Evolutionary conservation across 2,329 filamentous ascomycete species (phyloP), one percentile per base, ranked within the genome.

Genomic region (Zasmidium angulare): DNA sequence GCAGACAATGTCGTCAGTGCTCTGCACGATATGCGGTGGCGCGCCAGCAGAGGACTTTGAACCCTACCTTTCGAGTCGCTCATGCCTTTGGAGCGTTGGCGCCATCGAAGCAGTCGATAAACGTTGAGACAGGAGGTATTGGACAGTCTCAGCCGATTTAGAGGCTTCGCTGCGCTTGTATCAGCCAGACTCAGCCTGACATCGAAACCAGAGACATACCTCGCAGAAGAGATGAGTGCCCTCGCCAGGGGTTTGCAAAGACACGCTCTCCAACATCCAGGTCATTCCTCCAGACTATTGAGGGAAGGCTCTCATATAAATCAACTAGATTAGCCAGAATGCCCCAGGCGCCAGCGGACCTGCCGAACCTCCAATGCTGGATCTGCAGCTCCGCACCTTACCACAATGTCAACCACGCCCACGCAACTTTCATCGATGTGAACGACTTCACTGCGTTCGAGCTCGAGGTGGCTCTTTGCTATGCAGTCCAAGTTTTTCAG

Each of bases 401-500:
- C 46, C 24, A 50, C 1, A 46, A 55, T 10, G 40, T 54, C 46
- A 31, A 50, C 22, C 55, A 56, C 36, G 2, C 31, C n/a, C 49
- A 40, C 2, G 31, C 51, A 14, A 2, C 36, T 10, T 59, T 59
- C 26, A 51, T 51, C 2, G 47, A 59, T 17, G 51, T 55, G 23
- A 50, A 55, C 29, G 51, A 54, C 29, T 59, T 59, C 51, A 50
- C 52, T 19, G 49, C 36, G 19, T 10, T 7, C 17, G 56, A 59
- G 31, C 29, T 59, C 7, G 50, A 50, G 43, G 51, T 29, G 3
- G 51, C 56, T 11, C 26, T 59, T 12, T n/a, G 48, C n/a, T 36
- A 36, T 46, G 56, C 29, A 3, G 21, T 59, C 12, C 26, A 36
- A 14, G 17, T 40, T 3, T 31, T 43, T n/a, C 10, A 47, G 2